Evolutionary conservation across 495 filamentous ascomycete genomes (phyloP).

Genomic region (Penicillium roqueforti): DNA sequence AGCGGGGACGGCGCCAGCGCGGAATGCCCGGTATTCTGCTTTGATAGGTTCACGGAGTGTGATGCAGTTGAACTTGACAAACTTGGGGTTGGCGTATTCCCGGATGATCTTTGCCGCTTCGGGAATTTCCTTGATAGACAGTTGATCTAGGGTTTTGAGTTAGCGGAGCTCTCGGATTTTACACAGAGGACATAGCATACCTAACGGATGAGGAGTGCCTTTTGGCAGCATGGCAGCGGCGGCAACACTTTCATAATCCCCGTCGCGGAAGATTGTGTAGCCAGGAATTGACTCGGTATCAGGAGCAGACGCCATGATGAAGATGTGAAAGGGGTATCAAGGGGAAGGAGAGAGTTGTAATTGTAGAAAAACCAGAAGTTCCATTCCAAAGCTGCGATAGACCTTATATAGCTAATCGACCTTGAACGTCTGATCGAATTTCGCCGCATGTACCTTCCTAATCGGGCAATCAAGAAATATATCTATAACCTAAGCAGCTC

Average conservation of each 20-base stretch:
- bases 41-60: constrained; percentile 77
- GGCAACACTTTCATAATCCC: constrained; percentile 34
- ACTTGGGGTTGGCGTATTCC: constrained; percentile 28
- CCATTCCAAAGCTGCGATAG: background rate
- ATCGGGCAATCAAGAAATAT: constrained; percentile 16
- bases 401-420: constrained; percentile 21
- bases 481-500: background rate
- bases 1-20: constrained; percentile 49
- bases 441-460: constrained; percentile 27
- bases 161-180: background rate
- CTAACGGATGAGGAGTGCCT: constrained; percentile 29
- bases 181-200: constrained; percentile 9
- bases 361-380: constrained; percentile 6
- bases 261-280: constrained; percentile 36
- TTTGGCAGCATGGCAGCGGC: constrained; percentile 30
- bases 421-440: constrained; percentile 15
- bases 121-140: constrained; percentile 34
- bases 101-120: constrained; percentile 30
- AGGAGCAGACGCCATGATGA: constrained; percentile 31
- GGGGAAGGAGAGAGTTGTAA: constrained; percentile 8
- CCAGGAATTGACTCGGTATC: constrained; percentile 36
- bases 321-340: constrained; percentile 1
- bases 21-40: constrained; percentile 70
- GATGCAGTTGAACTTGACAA: constrained; percentile 77
- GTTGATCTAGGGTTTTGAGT: constrained; percentile 22